Evolutionary conservation across 257 asterid genomes (phyloP), one percentile per base, ranked within the genome.

Genomic region (Datura wrightii): DNA sequence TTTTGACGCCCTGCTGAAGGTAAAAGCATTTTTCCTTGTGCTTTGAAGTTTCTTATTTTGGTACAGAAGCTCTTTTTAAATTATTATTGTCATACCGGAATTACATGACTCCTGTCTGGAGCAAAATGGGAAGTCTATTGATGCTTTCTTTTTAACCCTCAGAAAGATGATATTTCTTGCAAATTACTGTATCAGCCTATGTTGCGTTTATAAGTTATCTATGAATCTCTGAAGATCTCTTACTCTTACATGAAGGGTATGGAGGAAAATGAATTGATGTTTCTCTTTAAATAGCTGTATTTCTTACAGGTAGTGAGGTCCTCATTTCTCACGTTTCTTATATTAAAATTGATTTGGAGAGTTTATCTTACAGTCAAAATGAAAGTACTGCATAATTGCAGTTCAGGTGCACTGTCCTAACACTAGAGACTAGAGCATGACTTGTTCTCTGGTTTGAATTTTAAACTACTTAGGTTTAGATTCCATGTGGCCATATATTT

Each of bases 1-100:
- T 84, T 94, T 93, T 89, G 88, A 85, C 55, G 89, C 92, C 82
- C 89, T 92, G 65, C 92, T 89, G 89, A 93, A 92, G 93, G 99
- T 94, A 72, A 19, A 58, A 18, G 50, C 55, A 56, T 39, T 72
- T 53, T 46, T 71, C 83, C 82, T 34, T 70, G 70, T 87, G 74
- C 79, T 70, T 82, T 86, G 82, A 67, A 82, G 74, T 39, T 65
- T 46, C 58, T 48, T 24, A 24, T 74, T 37, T 37, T 69, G 34
- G 53, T 41, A 16, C 59, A 74, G 80, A 46, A 74, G 56, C 19
- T 15, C 60, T 46, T 74, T 74, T 36, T 2, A 19, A 46, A 6
- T 24, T 72, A 50, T 74, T 74, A 48, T 74, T 48, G 24, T 74
- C 19, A 24, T 48, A 48, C 44, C 7, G 11, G 24, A 74, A 74